Evolutionary conservation across 768 basidiomycete species (phyloP), one percentile per base, ranked within the genome.

Genomic region (Podaxis rugospora): DNA sequence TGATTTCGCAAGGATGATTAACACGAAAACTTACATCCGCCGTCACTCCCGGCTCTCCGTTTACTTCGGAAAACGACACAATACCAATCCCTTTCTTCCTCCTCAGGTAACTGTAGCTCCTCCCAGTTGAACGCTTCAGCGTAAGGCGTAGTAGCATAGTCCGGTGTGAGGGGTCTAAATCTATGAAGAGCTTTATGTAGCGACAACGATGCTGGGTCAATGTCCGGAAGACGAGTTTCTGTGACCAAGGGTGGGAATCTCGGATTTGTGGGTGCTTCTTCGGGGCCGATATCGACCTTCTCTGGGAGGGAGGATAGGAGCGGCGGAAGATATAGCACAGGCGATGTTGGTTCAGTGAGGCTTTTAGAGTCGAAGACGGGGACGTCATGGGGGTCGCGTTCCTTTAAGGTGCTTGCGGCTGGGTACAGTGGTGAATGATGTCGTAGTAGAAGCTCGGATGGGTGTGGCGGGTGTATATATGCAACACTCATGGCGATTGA

Each of bases 81-180:
- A 70, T 96, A 98, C 93, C 91, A 97, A 60, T 93, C 91, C 40
- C 92, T 77, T 65, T 91, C 90, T 50, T 90, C 85, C 2, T 88
- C 82, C 55, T 76, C 75, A 1, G 89, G 88, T 13, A 96, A 78
- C 3, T 71, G 68, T 1, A 96, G 76, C 49, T 89, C 82, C 16
- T 72, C 67, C 95, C 95, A 98, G 71, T 97, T 97, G 79, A 98
- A 98, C 1, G 92, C 90, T 27, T 85, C 78, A 2, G 75, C 75
- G 66, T 96, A 98, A 4, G 85, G 77, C 3, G 72, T 72, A 9
- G 62, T 67, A 0, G 93, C 88, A 64, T 96, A 97, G 36, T 84
- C 71, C 13, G 69, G 69, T 6, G 78, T 81, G 40, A 76, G 66
- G 0, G 92, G 92, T 21, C 68, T 78, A 74, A 97, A 95, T 51